Base-by-base conservation (phyloP, 768 basidiomycete genomes). In the Tulasnella sp. region DNA sequence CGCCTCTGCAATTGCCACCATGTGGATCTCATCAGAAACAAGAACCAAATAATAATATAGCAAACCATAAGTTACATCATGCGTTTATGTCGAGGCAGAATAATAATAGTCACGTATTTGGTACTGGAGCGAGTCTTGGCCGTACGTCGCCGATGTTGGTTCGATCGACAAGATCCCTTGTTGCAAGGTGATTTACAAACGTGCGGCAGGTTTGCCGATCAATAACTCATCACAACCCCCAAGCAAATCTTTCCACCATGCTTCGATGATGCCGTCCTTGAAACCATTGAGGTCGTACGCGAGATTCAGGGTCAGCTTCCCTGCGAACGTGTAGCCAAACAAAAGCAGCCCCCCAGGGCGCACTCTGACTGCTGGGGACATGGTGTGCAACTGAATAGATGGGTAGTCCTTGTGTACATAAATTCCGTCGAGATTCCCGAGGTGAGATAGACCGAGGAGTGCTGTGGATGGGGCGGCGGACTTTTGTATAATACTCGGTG, bases 311-410 rank as follows among this genome's bases (percentile, higher is more conserved):
- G 92, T 94, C 21, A 96, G 84, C 85, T 91, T 91, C 9, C 91
- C 92, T 27, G 87, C 90, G 81, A 92, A 93, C 0, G 92, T 93
- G 84, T 93, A 93, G 3, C 91, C 92, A 80, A 96, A 94, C n/a
- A 96, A 84, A 52, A 96, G 87, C 90, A 95, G 91, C 2, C 91
- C 93, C 12, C 93, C 91, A 0, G 89, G 83, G 3, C 94, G 90
- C 83, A 95, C 94, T 21, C 94, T 88, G 9, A 92, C 93, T 2
- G 93, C 94, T 1, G 94, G 95, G 34, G 93, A 95, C 44, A 95
- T 86, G 6, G 91, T 91, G 81, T 93, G 90, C 27, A 95, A 86
- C 83, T 88, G 84, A 80, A 94, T 85, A 3, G 84, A 81, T 24
- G 89, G 88, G 85, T 89, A 94, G 1, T 85, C 81, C 10, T 87